Base-by-base conservation (phyloP, 2,329 filamentous ascomycete species). In the Mycosphaerella arachidis region DNA sequence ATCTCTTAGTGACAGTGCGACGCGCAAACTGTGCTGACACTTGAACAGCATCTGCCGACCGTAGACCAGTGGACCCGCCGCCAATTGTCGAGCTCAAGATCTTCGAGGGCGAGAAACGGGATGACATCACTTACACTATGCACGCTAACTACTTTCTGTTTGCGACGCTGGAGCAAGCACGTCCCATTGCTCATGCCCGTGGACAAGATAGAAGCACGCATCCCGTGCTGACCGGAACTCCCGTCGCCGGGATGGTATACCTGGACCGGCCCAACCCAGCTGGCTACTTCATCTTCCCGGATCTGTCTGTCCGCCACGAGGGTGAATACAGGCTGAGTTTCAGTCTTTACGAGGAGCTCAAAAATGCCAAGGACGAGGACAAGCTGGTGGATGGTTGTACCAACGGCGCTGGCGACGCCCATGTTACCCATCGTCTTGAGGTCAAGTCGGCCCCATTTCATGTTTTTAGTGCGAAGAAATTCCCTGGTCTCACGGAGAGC, bases 141-240 rank as follows among this genome's bases (percentile, higher is more conserved):
- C 93, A 96, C 72, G 92, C 92, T 72, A 96, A 96, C 77, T 97
- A 97, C 83, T 97, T 99, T 78, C 86, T 97, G 45, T 97, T 91
- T 70, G 91, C 92, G 55, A 97, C 92, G 6, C 82, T 99, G 60
- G 92, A 97, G 72, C 87, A 91, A 68, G 89, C 91, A 30, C 89
- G 92, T 40, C 85, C 86, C 31, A 89, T 97, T 61, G 91, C 91
- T 18, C 88, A 91, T 60, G 90, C 89, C 54, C 89, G 92, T 66
- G 85, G 86, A 12, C 82, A 82, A 31, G 80, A 86, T 20, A 84
- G 88, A 10, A 84, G 86, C 53, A 87, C 86, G 59, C 87, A 88
- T 48, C 90, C 94, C 0, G 92, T 97, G 27, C 79, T 99, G 67
- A 97, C 93, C 0, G 94, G 94, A 65, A 93, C 96, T 68, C 92